phyloP scores from a whole-genome alignment of 306 rosid species.

The Boehmeria nivea region DNA sequence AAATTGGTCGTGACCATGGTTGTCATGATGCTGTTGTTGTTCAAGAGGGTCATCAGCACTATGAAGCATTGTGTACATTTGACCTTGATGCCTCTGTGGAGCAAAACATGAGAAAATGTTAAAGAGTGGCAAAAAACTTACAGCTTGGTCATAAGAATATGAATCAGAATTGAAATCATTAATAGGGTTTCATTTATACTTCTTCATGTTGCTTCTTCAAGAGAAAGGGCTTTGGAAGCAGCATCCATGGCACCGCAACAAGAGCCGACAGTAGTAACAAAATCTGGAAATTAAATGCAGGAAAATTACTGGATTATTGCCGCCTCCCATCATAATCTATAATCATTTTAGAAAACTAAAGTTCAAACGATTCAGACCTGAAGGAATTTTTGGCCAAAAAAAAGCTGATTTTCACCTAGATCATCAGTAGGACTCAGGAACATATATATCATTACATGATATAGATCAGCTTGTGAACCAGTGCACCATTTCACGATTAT shows the following conservation, averaged over 20 bases:
- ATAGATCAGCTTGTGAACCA: constrained; percentile 90
- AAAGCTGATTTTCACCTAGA: constrained; percentile 93
- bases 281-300: constrained; percentile 35
- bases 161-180: neutral
- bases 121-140: constrained; percentile 20
- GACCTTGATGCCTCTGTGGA: constrained; percentile 77
- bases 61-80: constrained; percentile 52
- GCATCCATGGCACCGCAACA: constrained; percentile 97
- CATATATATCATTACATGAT: constrained; percentile 96
- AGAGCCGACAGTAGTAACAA: constrained; percentile 62
- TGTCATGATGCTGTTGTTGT: constrained; percentile 23
- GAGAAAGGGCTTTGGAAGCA: constrained; percentile 89
- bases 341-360: neutral
- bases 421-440: constrained; percentile 88
- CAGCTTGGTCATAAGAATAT: neutral
- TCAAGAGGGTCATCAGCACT: constrained; percentile 51
- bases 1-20: constrained; percentile 56
- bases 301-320: neutral
- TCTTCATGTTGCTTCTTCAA: constrained; percentile 82
- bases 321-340: neutral
- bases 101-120: constrained; percentile 35
- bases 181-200: constrained; percentile 36
- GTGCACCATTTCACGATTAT: constrained; percentile 85
- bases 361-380: constrained; percentile 48
- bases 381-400: constrained; percentile 66